Evolutionary conservation across 164 flowering plant species (phyloP), one percentile per base, ranked within the genome.

Genomic region (Malania oleifera): DNA sequence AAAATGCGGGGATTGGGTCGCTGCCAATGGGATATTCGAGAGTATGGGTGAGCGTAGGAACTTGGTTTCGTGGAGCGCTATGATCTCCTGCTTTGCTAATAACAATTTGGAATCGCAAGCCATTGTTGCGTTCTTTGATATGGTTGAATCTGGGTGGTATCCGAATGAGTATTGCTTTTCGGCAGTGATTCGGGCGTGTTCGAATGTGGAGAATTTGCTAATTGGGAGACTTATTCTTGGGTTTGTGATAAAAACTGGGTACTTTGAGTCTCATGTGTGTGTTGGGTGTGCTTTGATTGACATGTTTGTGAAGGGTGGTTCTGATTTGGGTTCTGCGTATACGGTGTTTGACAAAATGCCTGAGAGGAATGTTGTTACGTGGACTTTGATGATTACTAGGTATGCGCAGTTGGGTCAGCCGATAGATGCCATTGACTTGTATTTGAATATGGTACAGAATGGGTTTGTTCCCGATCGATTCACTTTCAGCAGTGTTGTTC

Each of bases 301-400:
- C 61, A 70, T 87, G 91, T 86, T 81, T 71, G 79, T 60, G 1
- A 87, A 84, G 70, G 82, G 84, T 6, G 46, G 61, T 14, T 19
- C 56, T n/a, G 85, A 85, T 65, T 40, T 87, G 74, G 77, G 48
- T 45, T 75, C 75, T 0, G 95, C 95, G 0, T 56, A 56, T 50
- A 78, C 70, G 63, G 82, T 91, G 73, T 91, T 91, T 62, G 91
- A 84, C 35, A 26, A 50, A 62, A 86, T 88, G 86, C 74, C 82
- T 25, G 86, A 80, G 43, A 80, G 63, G 61, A 85, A 86, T 72
- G 74, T 75, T 18, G 89, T 88, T 55, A 39, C 72, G 2, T 91
- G 96, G 93, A 87, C 95, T 47, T 67, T 77, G 73, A 83, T 91
- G 87, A 80, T 91, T 9, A 83, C 91, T 48, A 72, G 96, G 54